phyloP scores from a whole-genome alignment of 805 yeast species.

The Saccharomycopsis javanensis region DNA sequence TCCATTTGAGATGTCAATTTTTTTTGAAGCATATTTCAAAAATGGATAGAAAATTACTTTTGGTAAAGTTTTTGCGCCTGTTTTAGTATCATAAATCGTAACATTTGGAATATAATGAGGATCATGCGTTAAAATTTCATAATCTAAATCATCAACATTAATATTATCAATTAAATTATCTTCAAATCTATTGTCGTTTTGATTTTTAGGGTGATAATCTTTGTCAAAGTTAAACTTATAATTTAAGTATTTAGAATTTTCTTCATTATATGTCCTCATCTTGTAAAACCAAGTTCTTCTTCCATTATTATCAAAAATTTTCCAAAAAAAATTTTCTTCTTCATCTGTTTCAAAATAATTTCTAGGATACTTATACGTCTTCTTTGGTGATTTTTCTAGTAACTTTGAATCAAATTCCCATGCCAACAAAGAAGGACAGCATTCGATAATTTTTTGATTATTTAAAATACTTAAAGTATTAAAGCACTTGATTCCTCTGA shows the following conservation, averaged over 20 bases:
- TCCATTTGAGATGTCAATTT: constrained; percentile 47
- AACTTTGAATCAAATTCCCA: constrained; percentile 41
- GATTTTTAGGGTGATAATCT: constrained; percentile 14
- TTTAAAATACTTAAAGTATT: constrained; percentile 33
- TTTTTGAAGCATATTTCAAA: constrained; percentile 42
- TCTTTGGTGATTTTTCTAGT: constrained; percentile 32
- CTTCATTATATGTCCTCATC: constrained; percentile 18
- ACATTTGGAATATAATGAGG: constrained; percentile 18
- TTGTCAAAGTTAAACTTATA: constrained; percentile 31
- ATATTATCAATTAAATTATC: background rate
- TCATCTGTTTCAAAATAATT: background rate
- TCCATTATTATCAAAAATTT: constrained; percentile 29
- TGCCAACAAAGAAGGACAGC: constrained; percentile 30
- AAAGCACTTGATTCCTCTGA: constrained; percentile 34
- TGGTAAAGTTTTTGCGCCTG: constrained; percentile 42
- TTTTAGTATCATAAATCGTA: constrained; percentile 37
- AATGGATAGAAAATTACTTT: constrained; percentile 38
- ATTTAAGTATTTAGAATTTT: constrained; percentile 14
- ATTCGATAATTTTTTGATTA: constrained; percentile 23
- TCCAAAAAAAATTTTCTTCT: constrained; percentile 15
- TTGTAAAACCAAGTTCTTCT: constrained; percentile 48
- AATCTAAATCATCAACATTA: constrained; percentile 13
- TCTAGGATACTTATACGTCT: constrained; percentile 8
- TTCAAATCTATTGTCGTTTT: constrained; percentile 33
- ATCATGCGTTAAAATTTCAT: constrained; percentile 17